phyloP scores from a whole-genome alignment of 768 basidiomycete genomes.

The Obba rivulosa region DNA sequence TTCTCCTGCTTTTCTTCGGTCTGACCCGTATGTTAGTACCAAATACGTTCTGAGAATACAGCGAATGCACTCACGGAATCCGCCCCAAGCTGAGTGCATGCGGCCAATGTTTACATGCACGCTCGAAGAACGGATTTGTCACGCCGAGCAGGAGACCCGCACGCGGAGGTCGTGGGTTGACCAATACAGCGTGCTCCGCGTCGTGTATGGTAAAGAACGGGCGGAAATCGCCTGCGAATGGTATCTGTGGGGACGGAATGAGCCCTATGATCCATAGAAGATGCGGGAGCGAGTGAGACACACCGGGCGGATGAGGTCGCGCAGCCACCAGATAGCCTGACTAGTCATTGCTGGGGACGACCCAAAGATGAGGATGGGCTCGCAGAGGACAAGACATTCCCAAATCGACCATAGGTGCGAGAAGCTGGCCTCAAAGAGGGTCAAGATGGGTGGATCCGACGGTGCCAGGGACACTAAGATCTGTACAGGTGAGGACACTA shows the following conservation, averaged over 20 bases:
- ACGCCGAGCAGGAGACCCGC: constrained; percentile 75
- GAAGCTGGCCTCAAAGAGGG: constrained; percentile 58
- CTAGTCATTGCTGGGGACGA: constrained; percentile 76
- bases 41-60: background rate
- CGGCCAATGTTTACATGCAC: constrained; percentile 79
- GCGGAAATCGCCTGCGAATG: constrained; percentile 77
- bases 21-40: background rate
- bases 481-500: constrained; percentile 28
- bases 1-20: background rate
- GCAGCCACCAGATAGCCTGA: constrained; percentile 88
- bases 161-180: constrained; percentile 79
- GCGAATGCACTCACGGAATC: constrained; percentile 33
- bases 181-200: constrained; percentile 65
- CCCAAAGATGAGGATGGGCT: constrained; percentile 84
- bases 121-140: constrained; percentile 85
- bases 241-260: constrained; percentile 59
- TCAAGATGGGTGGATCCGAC: constrained; percentile 50
- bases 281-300: constrained; percentile 13
- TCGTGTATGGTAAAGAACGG: constrained; percentile 98
- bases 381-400: constrained; percentile 90
- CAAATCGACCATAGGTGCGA: constrained; percentile 79
- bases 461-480: constrained; percentile 65
- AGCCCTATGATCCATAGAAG: background rate
- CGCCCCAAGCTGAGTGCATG: constrained; percentile 71
- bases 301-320: constrained; percentile 82